Evolutionary conservation across 306 rosid species (phyloP), one percentile per base, ranked within the genome.

Genomic region (Lablab purpureus): DNA sequence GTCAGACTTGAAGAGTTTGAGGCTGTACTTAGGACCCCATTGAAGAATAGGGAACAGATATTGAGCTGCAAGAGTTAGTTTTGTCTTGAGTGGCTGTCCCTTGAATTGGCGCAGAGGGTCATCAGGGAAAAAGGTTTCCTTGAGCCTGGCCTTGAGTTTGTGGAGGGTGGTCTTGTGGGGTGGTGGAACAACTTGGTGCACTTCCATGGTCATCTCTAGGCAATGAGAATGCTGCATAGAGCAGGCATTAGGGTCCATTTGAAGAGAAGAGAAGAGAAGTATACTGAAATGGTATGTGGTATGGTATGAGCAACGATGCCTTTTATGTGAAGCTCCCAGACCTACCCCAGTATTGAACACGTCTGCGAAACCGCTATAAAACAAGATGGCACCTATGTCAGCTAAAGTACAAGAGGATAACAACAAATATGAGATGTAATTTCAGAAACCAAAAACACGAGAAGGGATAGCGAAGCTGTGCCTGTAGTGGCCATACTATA

Each of bases 61-160:
- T 59, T 95, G 92, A 72, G 91, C 93, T 21, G 87, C 93, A 30
- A 95, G 90, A 0, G 90, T n/a, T 13, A 90, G 69, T 73, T 89
- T 90, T 46, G 10, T 81, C 41, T 59, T 78, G 14, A 82, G 56
- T 28, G 97, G 45, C 59, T 91, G 92, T 1, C 97, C 98, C 51
- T 91, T 85, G 89, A 95, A 95, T 79, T 95, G 99, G 71, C 94
- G 90, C 15, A 95, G 73, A 51, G 99, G 99, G 32, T 95, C 99
- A 55, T 95, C 99, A 12, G 99, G 97, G 86, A 95, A 95, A 65
- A 95, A 87, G 10, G 90, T 95, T 81, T 95, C 99, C 67, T 90
- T 93, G 64, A 95, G 90, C 59, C 84, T 90, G 22, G 36, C 58
- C 32, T 80, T 73, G n/a, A 95, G 84, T 79, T 91, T 95, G 56